Percentiles rank a stretch among this genome's conserved stretches.
Evolutionary conservation across 2,329 filamentous ascomycete species (phyloP).

Genomic region (Ustilaginoidea virens): DNA sequence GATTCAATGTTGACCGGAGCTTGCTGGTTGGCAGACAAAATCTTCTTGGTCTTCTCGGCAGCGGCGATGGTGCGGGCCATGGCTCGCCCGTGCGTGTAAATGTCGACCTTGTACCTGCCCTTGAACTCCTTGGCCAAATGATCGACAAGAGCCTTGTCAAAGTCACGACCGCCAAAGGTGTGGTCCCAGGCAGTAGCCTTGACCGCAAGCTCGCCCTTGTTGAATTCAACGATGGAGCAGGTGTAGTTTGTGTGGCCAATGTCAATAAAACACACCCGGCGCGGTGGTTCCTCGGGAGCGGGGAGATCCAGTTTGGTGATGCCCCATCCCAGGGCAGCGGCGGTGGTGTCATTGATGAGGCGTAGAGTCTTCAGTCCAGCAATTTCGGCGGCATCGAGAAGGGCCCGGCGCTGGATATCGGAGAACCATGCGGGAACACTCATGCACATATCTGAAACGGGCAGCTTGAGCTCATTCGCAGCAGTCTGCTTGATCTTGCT

Average conservation of each 20-base stretch:
- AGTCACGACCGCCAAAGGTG: conserved; percentile 93
- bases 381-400: conserved; percentile 86
- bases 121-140: conserved; percentile 94
- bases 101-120: conserved; percentile 95
- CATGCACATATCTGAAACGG: conserved; percentile 85
- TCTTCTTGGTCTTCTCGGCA: conserved; percentile 97
- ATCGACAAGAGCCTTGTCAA: conserved; percentile 87
- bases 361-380: conserved; percentile 84
- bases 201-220: conserved; percentile 89
- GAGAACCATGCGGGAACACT: conserved; percentile 96
- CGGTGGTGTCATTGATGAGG: conserved; percentile 95
- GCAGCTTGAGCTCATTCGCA: conserved; percentile 71
- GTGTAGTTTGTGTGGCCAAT: conserved; percentile 96
- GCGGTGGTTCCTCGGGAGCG: conserved; percentile 74
- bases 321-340: conserved; percentile 87
- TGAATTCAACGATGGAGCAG: conserved; percentile 86
- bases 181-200: conserved; percentile 87
- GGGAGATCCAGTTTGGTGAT: conserved; percentile 97
- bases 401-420: conserved; percentile 74
- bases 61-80: conserved; percentile 73
- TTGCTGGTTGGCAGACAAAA: conserved; percentile 85
- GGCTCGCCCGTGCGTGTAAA: conserved; percentile 80
- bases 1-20: conserved; percentile 95
- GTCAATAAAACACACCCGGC: conserved; percentile 82
- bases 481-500: conserved; percentile 88